Evolutionary conservation across 768 basidiomycete species (phyloP), one percentile per base, ranked within the genome.

Genomic region (Vararia minispora): DNA sequence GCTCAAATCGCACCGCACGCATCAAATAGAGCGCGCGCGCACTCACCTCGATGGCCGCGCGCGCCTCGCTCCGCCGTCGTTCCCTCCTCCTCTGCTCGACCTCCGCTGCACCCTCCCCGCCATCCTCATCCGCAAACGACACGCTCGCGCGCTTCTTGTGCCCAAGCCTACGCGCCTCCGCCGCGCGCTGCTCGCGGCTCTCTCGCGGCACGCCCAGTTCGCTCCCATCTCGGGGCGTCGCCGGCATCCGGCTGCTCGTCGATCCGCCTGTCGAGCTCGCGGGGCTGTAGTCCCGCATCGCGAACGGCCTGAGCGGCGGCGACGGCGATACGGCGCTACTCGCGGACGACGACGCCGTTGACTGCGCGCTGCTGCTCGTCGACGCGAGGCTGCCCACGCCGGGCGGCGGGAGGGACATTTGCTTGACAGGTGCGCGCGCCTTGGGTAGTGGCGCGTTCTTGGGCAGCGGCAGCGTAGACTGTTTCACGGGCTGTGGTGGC

Each of bases 251-350:
- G 12, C 82, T 81, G 49, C 76, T 82, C 44, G 83, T 88, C 42
- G 85, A 87, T 52, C 81, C 85, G 6, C 86, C 86, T 11, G 80
- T 85, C 22, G 86, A 89, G 53, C 85, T 88, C 10, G 80, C 79
- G 10, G 85, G 85, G 50, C 83, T 86, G 42, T 79, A 70, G 10
- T 78, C 63, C 21, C 61, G 57, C 18, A 55, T 52, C 34, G 62
- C 74, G 52, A 85, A 86, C 5, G 83, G 82, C 43, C 71, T 72
- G 6, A 41, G 50, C 6, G 60, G 59, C 26, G 52, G 45, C 0
- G 33, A 20, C 16, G 31, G 13, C 29, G 20, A 9, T 18, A 17
- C 28, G 22, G 10, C 39, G 35, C 13, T 37, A 35, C 35, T 38
- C 25, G 10, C 26, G 5, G 37, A 28, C 3, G 29, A 16, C 7